Conservation (phyloP, 495 filamentous ascomycete species). For the Lindgomyces ingoldianus region DNA sequence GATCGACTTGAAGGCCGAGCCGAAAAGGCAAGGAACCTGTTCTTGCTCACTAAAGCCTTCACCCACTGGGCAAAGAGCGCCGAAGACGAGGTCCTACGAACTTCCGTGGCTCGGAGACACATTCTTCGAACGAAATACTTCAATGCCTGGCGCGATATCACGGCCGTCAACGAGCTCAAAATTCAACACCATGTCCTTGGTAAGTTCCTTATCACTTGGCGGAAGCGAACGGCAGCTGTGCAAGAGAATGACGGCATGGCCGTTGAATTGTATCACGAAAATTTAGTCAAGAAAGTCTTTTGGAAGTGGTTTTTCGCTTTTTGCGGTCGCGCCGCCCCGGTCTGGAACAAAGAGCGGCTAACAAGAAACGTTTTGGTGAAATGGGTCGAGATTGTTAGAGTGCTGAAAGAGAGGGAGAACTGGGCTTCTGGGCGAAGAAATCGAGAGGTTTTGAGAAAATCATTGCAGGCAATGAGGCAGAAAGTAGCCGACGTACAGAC, state of each 20-base stretch:
- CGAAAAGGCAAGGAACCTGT: conserved; percentile 62
- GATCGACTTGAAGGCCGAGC: conserved; percentile 63
- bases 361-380: conserved; percentile 18
- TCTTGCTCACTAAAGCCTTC: conserved; percentile 70
- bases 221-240: conserved; percentile 46
- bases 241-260: conserved; percentile 48
- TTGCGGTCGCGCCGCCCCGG: conserved; percentile 56
- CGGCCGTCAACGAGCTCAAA: conserved; percentile 68
- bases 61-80: conserved; percentile 69
- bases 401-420: conserved; percentile 26
- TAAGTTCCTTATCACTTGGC: conserved; percentile 61
- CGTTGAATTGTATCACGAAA: conserved; percentile 48
- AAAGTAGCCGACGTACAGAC: neutral
- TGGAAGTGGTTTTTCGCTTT: conserved; percentile 60
- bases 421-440: conserved; percentile 16
- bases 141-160: conserved; percentile 74
- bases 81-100: conserved; percentile 60
- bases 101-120: conserved; percentile 63
- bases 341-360: conserved; percentile 44
- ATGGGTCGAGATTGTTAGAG: conserved; percentile 29
- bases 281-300: conserved; percentile 51
- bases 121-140: conserved; percentile 73
- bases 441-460: conserved; percentile 13
- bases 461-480: conserved; percentile 9
- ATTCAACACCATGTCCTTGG: conserved; percentile 61